Evolutionary conservation across 2,329 filamentous ascomycete genomes (phyloP).

Genomic region (Colletotrichum australisinense): DNA sequence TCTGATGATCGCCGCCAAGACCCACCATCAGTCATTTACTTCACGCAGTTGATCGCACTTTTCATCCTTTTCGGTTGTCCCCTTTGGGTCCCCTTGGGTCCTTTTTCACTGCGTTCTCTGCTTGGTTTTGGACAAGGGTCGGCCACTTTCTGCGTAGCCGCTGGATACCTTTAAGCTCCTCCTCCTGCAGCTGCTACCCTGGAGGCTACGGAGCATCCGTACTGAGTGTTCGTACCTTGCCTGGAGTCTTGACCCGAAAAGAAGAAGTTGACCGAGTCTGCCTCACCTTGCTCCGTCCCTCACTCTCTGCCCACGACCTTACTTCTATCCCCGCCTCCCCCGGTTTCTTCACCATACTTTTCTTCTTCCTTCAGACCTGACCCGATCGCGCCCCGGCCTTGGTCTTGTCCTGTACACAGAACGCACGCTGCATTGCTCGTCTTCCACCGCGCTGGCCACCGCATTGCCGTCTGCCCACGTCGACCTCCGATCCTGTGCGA

Average conservation of each 20-base stretch:
- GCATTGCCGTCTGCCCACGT: slow-evolving; percentile 28
- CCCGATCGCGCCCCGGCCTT: slow-evolving; percentile 30
- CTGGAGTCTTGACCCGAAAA: not conserved
- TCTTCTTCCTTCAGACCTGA: slow-evolving; percentile 6
- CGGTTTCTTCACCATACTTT: slow-evolving; percentile 13
- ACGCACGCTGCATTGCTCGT: slow-evolving; percentile 28
- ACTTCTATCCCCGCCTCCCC: slow-evolving; percentile 27
- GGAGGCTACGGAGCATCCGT: not conserved
- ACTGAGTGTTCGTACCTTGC: too few species aligned
- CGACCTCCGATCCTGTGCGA: slow-evolving; percentile 20
- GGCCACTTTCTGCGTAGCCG: slow-evolving; percentile 13
- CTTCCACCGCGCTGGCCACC: slow-evolving; percentile 29
- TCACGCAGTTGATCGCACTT: slow-evolving; percentile 34
- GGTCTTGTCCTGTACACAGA: slow-evolving; percentile 28
- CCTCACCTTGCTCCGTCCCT: not conserved
- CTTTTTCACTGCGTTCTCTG: slow-evolving; percentile 20
- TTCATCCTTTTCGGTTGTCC: slow-evolving; percentile 24
- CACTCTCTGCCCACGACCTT: slow-evolving; percentile 5
- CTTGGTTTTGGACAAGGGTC: slow-evolving; percentile 18
- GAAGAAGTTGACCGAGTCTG: slow-evolving; percentile 11
- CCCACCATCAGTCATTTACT: slow-evolving; percentile 36
- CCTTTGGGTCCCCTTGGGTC: slow-evolving; percentile 5
- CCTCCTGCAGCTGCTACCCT: slow-evolving; percentile 25
- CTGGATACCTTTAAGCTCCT: slow-evolving; percentile 25
- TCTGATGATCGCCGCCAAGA: slow-evolving; percentile 36